Evolutionary conservation across 805 yeast species (phyloP).

Genomic region (Lachancea nothofagi): DNA sequence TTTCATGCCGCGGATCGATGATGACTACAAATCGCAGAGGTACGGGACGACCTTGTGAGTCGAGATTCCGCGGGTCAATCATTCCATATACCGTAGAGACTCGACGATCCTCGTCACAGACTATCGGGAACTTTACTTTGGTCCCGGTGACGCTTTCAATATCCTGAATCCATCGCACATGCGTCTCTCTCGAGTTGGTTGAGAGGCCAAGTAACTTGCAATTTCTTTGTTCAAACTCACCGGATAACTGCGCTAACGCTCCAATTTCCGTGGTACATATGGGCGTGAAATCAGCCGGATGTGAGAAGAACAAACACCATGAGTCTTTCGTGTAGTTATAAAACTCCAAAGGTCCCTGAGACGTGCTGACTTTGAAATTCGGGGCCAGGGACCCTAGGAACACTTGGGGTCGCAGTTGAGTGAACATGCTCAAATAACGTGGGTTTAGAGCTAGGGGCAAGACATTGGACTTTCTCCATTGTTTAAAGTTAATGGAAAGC

Average conservation of each 20-base stretch:
- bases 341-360: conserved; percentile 57
- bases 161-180: conserved; percentile 64
- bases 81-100: conserved; percentile 60
- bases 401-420: conserved; percentile 5
- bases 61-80: conserved; percentile 65
- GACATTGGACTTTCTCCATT: too few species aligned
- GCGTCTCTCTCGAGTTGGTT: conserved; percentile 57
- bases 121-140: conserved; percentile 55
- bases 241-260: conserved; percentile 65
- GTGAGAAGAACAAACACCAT: conserved; percentile 67
- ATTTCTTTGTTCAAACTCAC: conserved; percentile 59
- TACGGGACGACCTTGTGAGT: conserved; percentile 56
- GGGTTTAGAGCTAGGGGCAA: not conserved
- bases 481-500: too few species aligned
- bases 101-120: conserved; percentile 59
- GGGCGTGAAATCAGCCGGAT: conserved; percentile 76
- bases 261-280: conserved; percentile 77
- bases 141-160: conserved; percentile 63
- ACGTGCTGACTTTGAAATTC: conserved; percentile 57
- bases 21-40: conserved; percentile 69
- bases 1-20: conserved; percentile 60
- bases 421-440: not conserved
- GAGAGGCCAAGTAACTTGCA: conserved; percentile 65
- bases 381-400: conserved; percentile 60
- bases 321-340: conserved; percentile 55